Percentiles rank a stretch among this genome's conserved stretches.
phyloP scores from a whole-genome alignment of 306 rosid genomes.

The Gleditsia sinensis region DNA sequence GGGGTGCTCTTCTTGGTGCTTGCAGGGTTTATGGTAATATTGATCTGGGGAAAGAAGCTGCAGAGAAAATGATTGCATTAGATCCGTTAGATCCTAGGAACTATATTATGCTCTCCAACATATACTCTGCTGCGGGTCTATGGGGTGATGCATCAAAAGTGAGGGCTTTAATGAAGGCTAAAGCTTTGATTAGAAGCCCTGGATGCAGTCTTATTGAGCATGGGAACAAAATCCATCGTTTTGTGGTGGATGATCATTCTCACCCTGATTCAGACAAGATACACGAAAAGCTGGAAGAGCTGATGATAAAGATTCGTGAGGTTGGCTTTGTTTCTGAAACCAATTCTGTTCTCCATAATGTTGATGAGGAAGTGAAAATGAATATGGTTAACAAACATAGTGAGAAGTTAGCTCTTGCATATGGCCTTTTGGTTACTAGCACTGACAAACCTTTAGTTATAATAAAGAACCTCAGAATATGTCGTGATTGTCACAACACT shows the following conservation, averaged over 20 bases:
- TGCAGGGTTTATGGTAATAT: constrained; percentile 64
- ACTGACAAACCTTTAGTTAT: constrained; percentile 51
- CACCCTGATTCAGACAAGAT: constrained; percentile 67
- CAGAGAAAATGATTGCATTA: constrained; percentile 56
- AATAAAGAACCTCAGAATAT: constrained; percentile 72
- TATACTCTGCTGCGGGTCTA: constrained; percentile 63
- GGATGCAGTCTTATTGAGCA: constrained; percentile 74
- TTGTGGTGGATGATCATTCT: constrained; percentile 63
- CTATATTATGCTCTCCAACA: constrained; percentile 72
- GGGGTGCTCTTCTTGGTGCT: constrained; percentile 88
- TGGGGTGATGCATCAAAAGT: constrained; percentile 74
- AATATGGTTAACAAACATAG: constrained; percentile 73
- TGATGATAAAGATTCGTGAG: constrained; percentile 50
- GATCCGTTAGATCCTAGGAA: constrained; percentile 68
- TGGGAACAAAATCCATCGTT: constrained; percentile 55
- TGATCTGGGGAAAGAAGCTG: constrained; percentile 70
- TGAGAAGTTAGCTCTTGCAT: constrained; percentile 85
- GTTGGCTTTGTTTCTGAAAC: constrained; percentile 68
- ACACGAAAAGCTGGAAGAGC: constrained; percentile 58
- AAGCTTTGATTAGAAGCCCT: constrained; percentile 47
- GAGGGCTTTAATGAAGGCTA: constrained; percentile 68
- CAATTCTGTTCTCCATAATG: constrained; percentile 64
- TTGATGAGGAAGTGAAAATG: constrained; percentile 63
- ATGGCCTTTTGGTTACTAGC: constrained; percentile 62
- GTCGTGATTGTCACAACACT: constrained; percentile 70